Base-by-base conservation (phyloP, 1,284 basidiomycete species). In the Singerocomus rubriflavus region DNA sequence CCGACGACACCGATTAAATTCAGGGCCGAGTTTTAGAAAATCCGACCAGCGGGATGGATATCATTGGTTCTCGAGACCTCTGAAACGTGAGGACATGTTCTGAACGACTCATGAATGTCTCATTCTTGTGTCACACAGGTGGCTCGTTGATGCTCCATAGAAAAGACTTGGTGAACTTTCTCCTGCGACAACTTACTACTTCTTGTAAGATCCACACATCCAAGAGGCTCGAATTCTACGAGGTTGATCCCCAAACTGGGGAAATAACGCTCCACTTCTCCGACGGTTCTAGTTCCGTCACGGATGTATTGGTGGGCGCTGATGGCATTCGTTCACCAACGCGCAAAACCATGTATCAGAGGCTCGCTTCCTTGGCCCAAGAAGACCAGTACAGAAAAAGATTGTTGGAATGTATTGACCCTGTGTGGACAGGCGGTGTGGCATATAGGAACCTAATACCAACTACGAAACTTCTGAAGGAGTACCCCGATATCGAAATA, bases 251-350 rank as follows among this genome's bases (percentile, higher is more conserved):
- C 2, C n/a, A 52, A 16, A 50, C 39, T 0, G 50, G 57, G 5
- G 50, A 49, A 17, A 56, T 67, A 21, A 56, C 42, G 0, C 42
- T 72, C 13, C 49, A 64, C 41, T 73, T 74, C 51, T 36, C 62
- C 1, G 69, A 72, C 36, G 69, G 65, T 4, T 60, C 67, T 14
- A 63, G 56, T 9, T 57, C 60, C 0, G 44, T 56, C n/a, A 59
- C 69, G 2, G 71, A 75, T 42, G 49, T 74, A 3, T 57, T 75
- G 26, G 53, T 73, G 9, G 71, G 71, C 0, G 64, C 56, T 1
- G 62, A 64, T 35, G 62, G 64, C 10, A 53, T 66, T 36, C 62
- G 10, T 11, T 63, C 64, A 0, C 49, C 43, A 16, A 55, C 60
- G 3, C 63, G 61, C 33, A 54, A 31, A 30, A 52, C 42, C 12